Evolutionary conservation across 306 rosid species (phyloP).

Genomic region (Luffa aegyptiaca): DNA sequence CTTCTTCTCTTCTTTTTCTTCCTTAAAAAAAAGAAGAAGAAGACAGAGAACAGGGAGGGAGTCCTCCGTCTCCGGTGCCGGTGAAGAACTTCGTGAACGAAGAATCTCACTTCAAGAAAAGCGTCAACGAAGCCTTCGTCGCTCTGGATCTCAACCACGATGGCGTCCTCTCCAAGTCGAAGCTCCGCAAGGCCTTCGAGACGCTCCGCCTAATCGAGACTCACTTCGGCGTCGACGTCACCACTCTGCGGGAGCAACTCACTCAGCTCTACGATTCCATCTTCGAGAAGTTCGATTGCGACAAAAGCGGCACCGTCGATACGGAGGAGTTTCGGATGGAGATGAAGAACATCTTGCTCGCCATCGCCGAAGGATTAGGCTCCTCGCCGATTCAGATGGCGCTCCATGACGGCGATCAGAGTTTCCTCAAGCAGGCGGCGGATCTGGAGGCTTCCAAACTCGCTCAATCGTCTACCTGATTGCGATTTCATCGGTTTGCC

Average conservation of each 20-base stretch:
- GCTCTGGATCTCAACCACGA: constrained; percentile 62
- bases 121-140: constrained; percentile 46
- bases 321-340: constrained; percentile 45
- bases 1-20: no score
- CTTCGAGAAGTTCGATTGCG: constrained; percentile 60
- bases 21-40: no score
- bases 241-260: constrained; percentile 52
- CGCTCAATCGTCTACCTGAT: constrained; percentile 6
- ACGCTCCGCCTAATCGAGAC: constrained; percentile 61
- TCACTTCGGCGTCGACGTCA: constrained; percentile 70
- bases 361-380: constrained; percentile 83
- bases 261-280: constrained; percentile 58
- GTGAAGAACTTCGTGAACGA: constrained; percentile 61
- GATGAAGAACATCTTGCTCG: constrained; percentile 78
- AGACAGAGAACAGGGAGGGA: no score
- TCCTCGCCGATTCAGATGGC: constrained; percentile 71
- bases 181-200: constrained; percentile 74
- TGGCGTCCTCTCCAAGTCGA: constrained; percentile 68
- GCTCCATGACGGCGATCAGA: constrained; percentile 44
- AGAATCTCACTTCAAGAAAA: constrained; percentile 36
- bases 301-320: constrained; percentile 56
- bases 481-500: neutral
- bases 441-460: constrained; percentile 80
- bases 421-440: constrained; percentile 60
- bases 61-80: no score